Base-by-base conservation (phyloP, 2,329 filamentous ascomycete species). In the Trichophyton benhamiae region DNA sequence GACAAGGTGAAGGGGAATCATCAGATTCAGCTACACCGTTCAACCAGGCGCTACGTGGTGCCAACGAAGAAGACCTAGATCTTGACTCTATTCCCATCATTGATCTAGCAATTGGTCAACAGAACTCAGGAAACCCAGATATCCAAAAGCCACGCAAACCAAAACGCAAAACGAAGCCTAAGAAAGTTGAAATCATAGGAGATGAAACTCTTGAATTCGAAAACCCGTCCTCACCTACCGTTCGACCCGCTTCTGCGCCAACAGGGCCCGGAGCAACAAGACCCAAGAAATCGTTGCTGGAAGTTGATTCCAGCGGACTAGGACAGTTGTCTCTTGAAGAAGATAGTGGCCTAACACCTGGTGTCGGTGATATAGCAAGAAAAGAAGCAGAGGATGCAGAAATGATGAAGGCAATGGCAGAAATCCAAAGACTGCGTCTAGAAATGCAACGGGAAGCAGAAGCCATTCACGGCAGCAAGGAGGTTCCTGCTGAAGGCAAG, bases 21-120 rank as follows among this genome's bases (percentile, higher is more conserved):
- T 84, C 83, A 3, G 83, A 84, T 38, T 82, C 82, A 4, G 87
- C 87, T 0, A 92, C 88, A 0, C 89, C 89, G 0, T 85, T 94
- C 58, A 88, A 92, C 69, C 88, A 84, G 65, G 89, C 94, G 62
- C 77, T 88, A 2, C 81, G 84, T 62, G 84, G 80, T 62, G 84
- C 84, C 62, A 91, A 92, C 69, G 87, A 86, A 1, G 85, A 87
- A 1, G 87, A 88, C 52, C 77, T 97, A 7, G 92, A 99, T 70
- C 87, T 99, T 49, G 94, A 99, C 73, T 84, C 89, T 1, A 99
- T 99, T 68, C 94, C 94, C 1, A 92, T 99, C 68, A 94, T 99
- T 85, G 86, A 95, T 71, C 80, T 99, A 55, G 86, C 95, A 64
- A 81, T 96, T 6, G 85, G 86, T 36, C 82, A 17, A 60, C 57